A percentile compares a stretch with the other conserved stretches of the same genome.
Evolutionary conservation across 768 basidiomycete species (phyloP).

Genomic region (Lepiota subincarnata): DNA sequence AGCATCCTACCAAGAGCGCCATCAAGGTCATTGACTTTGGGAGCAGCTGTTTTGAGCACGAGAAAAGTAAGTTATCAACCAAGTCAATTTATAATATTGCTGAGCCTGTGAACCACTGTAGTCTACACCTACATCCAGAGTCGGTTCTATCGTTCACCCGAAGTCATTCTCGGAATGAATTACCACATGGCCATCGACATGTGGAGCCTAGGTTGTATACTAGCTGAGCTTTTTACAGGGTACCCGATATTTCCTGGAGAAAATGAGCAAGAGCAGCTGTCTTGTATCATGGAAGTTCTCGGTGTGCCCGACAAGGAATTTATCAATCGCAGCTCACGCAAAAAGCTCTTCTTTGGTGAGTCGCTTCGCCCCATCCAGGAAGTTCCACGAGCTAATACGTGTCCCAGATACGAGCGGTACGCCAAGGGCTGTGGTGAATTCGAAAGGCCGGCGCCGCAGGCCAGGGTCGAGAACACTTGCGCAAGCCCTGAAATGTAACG

Average conservation of each 20-base stretch:
- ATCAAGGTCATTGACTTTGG: conserved; percentile 99
- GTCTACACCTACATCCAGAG: conserved; percentile 99
- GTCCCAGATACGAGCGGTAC: conserved; percentile 82
- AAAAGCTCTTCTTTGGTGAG: conserved; percentile 94
- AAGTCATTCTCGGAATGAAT: conserved; percentile 98
- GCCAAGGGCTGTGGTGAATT: conserved; percentile 91
- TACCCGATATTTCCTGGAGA: conserved; percentile 99
- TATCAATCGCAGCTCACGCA: conserved; percentile 88
- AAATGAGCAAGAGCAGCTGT: conserved; percentile 96
- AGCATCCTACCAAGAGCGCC: conserved; percentile 92
- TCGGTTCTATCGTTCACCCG: conserved; percentile 99
- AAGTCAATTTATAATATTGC: background rate
- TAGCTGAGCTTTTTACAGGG: conserved; percentile 95
- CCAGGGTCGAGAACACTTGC: conserved; percentile 89
- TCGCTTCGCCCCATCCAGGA: conserved; percentile 5
- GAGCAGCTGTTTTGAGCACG: conserved; percentile 96
- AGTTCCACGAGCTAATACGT: conserved; percentile 12
- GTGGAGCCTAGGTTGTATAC: conserved; percentile 99
- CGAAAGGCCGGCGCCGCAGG: conserved; percentile 88
- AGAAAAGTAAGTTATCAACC: conserved; percentile 71
- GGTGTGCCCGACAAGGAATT: conserved; percentile 95
- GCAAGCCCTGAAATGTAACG: conserved; percentile 87
- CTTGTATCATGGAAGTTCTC: conserved; percentile 99
- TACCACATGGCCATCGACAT: conserved; percentile 99
- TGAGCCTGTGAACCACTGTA: conserved; percentile 26